Percentiles rank a stretch among this genome's conserved stretches.
These are phyloP conservation scores for Pleurotus giganteus DNA, from an alignment of 768 basidiomycete genomes.

Conservation along the genomic window DNA sequence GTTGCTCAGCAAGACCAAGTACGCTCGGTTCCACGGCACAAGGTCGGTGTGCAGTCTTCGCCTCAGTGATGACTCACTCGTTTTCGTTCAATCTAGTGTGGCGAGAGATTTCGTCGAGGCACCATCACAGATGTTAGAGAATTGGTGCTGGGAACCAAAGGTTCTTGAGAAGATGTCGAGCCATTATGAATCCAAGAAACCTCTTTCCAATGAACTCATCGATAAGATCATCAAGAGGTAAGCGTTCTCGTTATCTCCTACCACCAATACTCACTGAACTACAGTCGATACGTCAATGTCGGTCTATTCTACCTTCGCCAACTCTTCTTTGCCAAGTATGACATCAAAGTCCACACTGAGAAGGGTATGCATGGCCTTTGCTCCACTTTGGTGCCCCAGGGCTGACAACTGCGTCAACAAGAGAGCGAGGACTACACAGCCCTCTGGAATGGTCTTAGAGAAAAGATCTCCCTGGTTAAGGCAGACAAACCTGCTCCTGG, in stretches of 20 bases:
- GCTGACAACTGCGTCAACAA: conserved; percentile 19
- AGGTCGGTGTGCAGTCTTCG: conserved; percentile 30
- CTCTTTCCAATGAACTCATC: conserved; percentile 70
- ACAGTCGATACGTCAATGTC: conserved; percentile 74
- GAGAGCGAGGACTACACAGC: conserved; percentile 70
- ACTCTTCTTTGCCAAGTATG: conserved; percentile 80
- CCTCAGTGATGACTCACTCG: background rate
- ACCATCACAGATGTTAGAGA: conserved; percentile 90
- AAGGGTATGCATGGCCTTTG: conserved; percentile 39
- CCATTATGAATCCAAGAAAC: conserved; percentile 74
- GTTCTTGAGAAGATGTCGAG: conserved; percentile 77
- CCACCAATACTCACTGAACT: background rate
- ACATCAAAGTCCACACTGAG: conserved; percentile 72
- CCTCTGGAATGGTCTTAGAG: conserved; percentile 74
- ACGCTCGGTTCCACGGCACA: conserved; percentile 80
- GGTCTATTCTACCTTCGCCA: conserved; percentile 83
- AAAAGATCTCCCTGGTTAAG: conserved; percentile 69
- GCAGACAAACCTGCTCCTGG: conserved; percentile 59
- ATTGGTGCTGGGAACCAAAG: conserved; percentile 88
- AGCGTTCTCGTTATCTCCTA: conserved; percentile 7
- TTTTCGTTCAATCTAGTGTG: conserved; percentile 38
- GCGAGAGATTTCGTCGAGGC: conserved; percentile 87
- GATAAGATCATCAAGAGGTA: conserved; percentile 79
- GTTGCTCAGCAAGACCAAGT: conserved; percentile 67
- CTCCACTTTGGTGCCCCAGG: background rate